Base-by-base conservation (phyloP, 805 yeast species). In the Soucietia sequanensis region DNA sequence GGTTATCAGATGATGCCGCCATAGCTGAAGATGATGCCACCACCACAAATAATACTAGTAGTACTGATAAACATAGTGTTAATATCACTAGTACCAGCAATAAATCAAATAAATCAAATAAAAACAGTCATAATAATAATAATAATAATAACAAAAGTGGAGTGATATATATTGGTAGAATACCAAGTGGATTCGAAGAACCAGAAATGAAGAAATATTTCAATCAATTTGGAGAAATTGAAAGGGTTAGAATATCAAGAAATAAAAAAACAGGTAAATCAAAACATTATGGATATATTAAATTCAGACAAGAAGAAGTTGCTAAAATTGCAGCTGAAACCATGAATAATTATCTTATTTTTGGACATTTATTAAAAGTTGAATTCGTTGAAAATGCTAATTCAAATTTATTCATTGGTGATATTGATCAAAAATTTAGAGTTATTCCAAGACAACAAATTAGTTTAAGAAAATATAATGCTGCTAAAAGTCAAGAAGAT, bases 181-280 rank as follows among this genome's bases (percentile, higher is more conserved):
- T 93, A 44, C 99, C 99, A 30, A 81, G 83, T 48, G 96, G 95
- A 27, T 88, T 93, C 67, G 81, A 88, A 50, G 98, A 93, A 62
- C 70, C 63, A 25, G 91, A 85, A 58, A 68, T 84, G 70, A 75
- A 75, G 42, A 76, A 78, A 52, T 93, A 93, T 63, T 91, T 93
- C 58, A 63, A 76, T 31, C 99, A 93, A 66, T 93, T 93, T 65
- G 99, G 99, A 42, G 81, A 76, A 25, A 81, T 93, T 39, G 70
- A 78, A 30, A 80, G 87, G 47, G 72, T 89, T 37, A 80, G 90
- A 48, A 63, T 93, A 34, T 86, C 96, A 28, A 78, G 97, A 56
- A 91, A 86, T 68, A 89, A 84, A 61, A 84, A 82, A 54, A 82
- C 95, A 5, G 98, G 98, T 30, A 79, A 81, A 36, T 81, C 95